These are phyloP conservation scores for Candida arabinofermentans DNA, from an alignment of 805 yeast species.

Conservation along the genomic window DNA sequence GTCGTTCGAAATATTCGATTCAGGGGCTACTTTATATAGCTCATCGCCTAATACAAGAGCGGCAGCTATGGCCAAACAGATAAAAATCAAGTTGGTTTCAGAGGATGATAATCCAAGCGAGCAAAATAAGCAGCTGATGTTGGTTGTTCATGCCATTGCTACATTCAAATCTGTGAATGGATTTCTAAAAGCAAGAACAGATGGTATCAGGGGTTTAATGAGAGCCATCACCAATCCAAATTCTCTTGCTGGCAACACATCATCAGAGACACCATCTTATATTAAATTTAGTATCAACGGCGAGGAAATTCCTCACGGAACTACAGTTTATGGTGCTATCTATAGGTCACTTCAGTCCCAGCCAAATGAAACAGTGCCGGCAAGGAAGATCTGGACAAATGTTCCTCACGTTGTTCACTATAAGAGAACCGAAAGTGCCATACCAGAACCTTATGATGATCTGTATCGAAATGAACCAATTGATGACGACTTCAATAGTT, in stretches of 20 bases:
- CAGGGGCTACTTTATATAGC: conserved; percentile 32
- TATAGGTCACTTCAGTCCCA: conserved; percentile 44
- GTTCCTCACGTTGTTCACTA: conserved; percentile 48
- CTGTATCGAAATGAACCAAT: conserved; percentile 27
- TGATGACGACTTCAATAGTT: conserved; percentile 26
- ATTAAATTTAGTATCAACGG: conserved; percentile 59
- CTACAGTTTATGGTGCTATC: conserved; percentile 75
- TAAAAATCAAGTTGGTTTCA: conserved; percentile 52
- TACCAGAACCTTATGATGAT: conserved; percentile 26
- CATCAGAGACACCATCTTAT: conserved; percentile 26
- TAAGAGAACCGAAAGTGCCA: conserved; percentile 32
- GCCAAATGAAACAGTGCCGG: conserved; percentile 39
- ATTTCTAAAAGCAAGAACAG: conserved; percentile 41
- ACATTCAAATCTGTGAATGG: conserved; percentile 50
- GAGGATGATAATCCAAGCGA: conserved; percentile 32
- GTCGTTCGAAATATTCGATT: conserved; percentile 57
- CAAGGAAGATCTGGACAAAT: conserved; percentile 54
- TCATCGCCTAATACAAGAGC: conserved; percentile 36
- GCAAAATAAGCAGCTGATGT: conserved; percentile 28
- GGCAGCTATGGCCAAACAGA: conserved; percentile 65
- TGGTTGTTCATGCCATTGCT: conserved; percentile 58
- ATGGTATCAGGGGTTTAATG: conserved; percentile 26
- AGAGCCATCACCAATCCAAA: conserved; percentile 17
- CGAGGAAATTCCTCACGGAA: conserved; percentile 54
- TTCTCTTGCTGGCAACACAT: not conserved